Base-by-base conservation (phyloP, 495 filamentous ascomycete species). In the Hypoxylon cercidicola region DNA sequence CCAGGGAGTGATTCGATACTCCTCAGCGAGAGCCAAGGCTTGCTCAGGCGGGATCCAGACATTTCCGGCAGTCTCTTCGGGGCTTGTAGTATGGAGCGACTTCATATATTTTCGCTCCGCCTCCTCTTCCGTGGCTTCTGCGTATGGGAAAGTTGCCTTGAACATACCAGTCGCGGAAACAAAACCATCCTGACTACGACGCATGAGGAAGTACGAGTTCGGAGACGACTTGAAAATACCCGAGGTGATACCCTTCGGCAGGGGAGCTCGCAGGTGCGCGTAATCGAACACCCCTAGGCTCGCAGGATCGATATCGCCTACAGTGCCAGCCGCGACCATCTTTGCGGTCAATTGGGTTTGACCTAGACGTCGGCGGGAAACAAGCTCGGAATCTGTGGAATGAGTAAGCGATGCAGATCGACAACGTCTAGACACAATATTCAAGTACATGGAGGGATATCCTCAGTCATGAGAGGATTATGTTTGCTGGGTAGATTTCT, bases 161-260 rank as follows among this genome's bases (percentile, higher is more conserved):
- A 98, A 99, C 96, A 99, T 98, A 73, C 96, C 95, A 51, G 95
- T 98, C 5, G 95, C 93, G 69, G 93, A 97, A 37, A 99, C 87
- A 72, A 83, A 97, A 37, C 96, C 96, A 79, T 99, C 95, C 73
- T 88, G 89, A 79, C 93, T 97, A 59, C 95, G 91, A 74, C 96
- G 88, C 95, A 99, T 99, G 64, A 99, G 79, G 73, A 97, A 99
- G 77, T 99, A 99, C 16, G 91, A 93, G 71, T 92, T 90, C 3
- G 94, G 94, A 37, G 85, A 82, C 11, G 89, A 87, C 50, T 89
- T 89, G 79, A 97, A 98, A 68, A 99, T 94, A 71, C 94, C 94
- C 19, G 93, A 96, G 37, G 87, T 87, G 65, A 98, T 86, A 55
- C 93, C 90, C 74, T 90, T 90, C 20, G 96, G 95, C 51, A 99